Conservation (phyloP, 1,139 yeast species). For the Pichia sp. region DNA sequence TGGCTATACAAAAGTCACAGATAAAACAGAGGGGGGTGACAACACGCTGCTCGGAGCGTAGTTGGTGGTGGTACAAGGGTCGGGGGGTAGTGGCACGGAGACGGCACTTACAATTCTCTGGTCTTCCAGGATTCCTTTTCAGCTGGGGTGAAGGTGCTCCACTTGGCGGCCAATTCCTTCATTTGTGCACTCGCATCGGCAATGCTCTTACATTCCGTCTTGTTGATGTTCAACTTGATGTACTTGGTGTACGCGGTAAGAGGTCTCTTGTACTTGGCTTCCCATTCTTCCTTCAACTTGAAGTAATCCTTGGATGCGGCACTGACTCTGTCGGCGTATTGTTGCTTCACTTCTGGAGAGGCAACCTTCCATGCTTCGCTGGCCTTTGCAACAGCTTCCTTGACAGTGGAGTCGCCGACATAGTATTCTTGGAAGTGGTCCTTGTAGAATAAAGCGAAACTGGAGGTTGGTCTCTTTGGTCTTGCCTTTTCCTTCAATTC, state of each 20-base stretch:
- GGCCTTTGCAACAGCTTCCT: constrained; percentile 11
- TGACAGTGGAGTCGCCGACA: constrained; percentile 13
- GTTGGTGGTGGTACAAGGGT: too few species aligned
- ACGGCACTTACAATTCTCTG: constrained; percentile 12
- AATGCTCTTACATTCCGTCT: constrained; percentile 11
- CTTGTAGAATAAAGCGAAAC: constrained; percentile 23
- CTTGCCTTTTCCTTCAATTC: constrained; percentile 19
- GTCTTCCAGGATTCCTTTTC: constrained; percentile 25
- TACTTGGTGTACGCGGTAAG: constrained; percentile 25
- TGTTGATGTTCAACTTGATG: constrained; percentile 18
- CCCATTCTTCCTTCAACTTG: constrained; percentile 24
- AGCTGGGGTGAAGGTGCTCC: constrained; percentile 24
- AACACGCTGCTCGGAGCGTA: too few species aligned
- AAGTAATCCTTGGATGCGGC: constrained; percentile 13
- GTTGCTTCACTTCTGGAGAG: constrained; percentile 18
- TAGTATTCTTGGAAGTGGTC: constrained; percentile 18
- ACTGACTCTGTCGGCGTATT: constrained; percentile 13
- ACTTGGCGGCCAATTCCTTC: constrained; percentile 19
- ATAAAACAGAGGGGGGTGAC: too few species aligned
- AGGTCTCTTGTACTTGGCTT: constrained; percentile 23
- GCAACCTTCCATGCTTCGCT: constrained; percentile 23
- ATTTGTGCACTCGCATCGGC: background rate
- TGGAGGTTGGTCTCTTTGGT: constrained; percentile 25
- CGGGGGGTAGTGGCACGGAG: too few species aligned
- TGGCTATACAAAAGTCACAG: too few species aligned